Percentiles rank a stretch among this genome's conserved stretches.
Evolutionary conservation across 805 yeast species (phyloP).

Genomic region (Cyberlindnera maritima): DNA sequence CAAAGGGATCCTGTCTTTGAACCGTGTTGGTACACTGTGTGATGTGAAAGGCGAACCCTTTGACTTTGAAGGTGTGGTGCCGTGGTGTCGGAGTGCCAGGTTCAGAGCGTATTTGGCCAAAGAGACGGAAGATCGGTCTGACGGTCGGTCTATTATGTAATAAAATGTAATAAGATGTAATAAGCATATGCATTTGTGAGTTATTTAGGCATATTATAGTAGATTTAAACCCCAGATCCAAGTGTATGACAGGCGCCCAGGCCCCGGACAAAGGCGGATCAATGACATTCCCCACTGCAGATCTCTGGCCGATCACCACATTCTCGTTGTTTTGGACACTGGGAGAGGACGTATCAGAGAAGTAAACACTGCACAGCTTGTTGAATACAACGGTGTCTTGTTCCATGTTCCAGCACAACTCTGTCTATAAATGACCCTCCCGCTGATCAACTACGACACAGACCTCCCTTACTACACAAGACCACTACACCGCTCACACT

Average conservation of each 20-base stretch:
- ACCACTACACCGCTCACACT: background rate
- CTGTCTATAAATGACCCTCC: background rate
- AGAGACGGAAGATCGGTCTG: background rate
- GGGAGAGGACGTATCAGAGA: no score
- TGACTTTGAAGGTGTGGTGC: slow-evolving; percentile 2
- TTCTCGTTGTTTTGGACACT: no score
- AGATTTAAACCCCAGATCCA: no score
- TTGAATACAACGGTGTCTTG: no score
- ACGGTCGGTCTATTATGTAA: background rate
- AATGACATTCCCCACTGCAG: no score
- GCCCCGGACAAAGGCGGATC: no score
- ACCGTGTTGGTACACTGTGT: background rate
- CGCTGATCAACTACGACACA: slow-evolving; percentile 3
- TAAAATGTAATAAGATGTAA: no score
- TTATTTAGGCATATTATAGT: no score
- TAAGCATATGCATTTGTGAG: no score
- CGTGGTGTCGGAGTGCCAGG: slow-evolving; percentile 5
- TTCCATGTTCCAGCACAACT: background rate
- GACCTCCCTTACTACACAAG: slow-evolving; percentile 1
- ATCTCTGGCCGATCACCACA: no score
- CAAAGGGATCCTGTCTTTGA: background rate
- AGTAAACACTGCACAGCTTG: no score
- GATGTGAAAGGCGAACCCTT: background rate
- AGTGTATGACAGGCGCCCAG: no score
- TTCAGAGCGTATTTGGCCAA: slow-evolving; percentile 3